Conservation (phyloP, 345 rosid species). For the Pugionium dolabratum region DNA sequence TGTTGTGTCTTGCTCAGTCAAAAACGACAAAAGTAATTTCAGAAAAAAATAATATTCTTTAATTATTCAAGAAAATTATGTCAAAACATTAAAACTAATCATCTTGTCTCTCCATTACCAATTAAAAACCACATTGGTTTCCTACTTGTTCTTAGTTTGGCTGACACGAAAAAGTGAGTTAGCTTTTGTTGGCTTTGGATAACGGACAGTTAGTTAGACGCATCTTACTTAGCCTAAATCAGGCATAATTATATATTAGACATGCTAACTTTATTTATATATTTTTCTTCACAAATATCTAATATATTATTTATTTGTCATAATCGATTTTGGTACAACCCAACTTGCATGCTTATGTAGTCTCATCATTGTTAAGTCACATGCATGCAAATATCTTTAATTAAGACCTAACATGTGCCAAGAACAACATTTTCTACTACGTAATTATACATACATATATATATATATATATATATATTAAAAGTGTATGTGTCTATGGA, state of each 20-base stretch:
- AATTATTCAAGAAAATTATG: neutral
- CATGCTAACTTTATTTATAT: neutral
- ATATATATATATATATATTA: no score
- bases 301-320: constrained; percentile 16
- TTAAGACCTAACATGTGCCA: constrained; percentile 30
- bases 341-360: constrained; percentile 41
- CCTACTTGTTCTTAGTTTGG: constrained; percentile 45
- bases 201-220: neutral
- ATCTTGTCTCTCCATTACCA: constrained; percentile 39
- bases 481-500: neutral
- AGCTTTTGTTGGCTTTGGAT: constrained; percentile 37
- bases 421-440: constrained; percentile 15
- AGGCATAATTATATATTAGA: constrained; percentile 27
- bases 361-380: constrained; percentile 41
- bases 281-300: constrained; percentile 22
- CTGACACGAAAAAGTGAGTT: constrained; percentile 45
- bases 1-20: constrained; percentile 52
- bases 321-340: constrained; percentile 25
- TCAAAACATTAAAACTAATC: constrained; percentile 34
- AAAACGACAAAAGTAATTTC: constrained; percentile 35
- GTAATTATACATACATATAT: neutral
- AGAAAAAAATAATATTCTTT: neutral
- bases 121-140: constrained; percentile 27
- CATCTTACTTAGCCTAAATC: constrained; percentile 12
- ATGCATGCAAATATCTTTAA: constrained; percentile 37